Percentiles rank a stretch among this genome's conserved stretches.
phyloP scores from a whole-genome alignment of 2,329 filamentous ascomycete species.

The Paecilomyces formosus region DNA sequence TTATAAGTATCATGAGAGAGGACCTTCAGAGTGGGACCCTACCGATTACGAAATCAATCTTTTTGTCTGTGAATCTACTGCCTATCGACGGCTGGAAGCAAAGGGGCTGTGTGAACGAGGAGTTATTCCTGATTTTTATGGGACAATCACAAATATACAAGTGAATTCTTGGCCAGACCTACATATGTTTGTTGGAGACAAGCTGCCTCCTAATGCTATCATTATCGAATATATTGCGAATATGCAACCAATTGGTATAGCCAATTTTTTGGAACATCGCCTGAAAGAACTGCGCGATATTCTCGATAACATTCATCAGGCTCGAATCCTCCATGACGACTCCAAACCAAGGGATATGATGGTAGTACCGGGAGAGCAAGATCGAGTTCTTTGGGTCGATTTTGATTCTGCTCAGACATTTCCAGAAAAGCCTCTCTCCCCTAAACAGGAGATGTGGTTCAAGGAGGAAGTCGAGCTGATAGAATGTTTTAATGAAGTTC shows the following conservation, averaged over 20 bases:
- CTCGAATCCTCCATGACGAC: conserved; percentile 9
- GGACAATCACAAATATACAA: conserved; percentile 1
- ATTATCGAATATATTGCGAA: conserved; percentile 11
- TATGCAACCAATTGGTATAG: conserved; percentile 6
- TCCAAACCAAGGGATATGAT: conserved; percentile 12
- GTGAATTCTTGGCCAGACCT: conserved; percentile 1
- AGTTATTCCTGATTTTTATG: conserved; percentile 2
- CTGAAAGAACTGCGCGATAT: conserved; percentile 5
- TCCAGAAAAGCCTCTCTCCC: no score
- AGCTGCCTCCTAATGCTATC: conserved; percentile 9
- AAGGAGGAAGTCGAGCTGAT: no score
- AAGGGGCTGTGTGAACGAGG: neutral
- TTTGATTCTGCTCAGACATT: no score
- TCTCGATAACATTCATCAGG: conserved; percentile 8
- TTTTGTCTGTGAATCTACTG: no score
- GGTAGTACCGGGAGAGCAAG: neutral
- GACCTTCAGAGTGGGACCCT: neutral
- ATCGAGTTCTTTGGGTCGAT: no score
- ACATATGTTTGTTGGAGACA: conserved; percentile 8
- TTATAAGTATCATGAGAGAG: conserved; percentile 1
- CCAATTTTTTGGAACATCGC: conserved; percentile 4
- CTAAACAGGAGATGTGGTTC: no score
- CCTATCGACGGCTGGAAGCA: no score
- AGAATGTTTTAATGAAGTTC: no score
- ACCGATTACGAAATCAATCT: neutral